These are phyloP conservation scores for Isabelozyma rhagii DNA, from an alignment of 805 yeast species.

Conservation along the genomic window DNA sequence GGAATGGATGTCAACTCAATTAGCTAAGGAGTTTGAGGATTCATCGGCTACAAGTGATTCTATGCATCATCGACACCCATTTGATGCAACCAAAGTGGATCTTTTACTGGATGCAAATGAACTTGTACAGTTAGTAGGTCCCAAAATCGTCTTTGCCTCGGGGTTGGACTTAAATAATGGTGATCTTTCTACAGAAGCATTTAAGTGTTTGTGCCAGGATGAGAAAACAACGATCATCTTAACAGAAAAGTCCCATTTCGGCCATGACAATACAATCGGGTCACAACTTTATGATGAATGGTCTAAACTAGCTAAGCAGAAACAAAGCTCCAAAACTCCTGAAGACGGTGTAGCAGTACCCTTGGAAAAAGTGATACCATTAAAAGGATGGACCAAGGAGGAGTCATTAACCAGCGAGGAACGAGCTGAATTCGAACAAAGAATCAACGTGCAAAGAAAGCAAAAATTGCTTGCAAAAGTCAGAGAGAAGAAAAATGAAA, in stretches of 20 bases:
- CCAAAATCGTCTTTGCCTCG: slow-evolving; percentile 78
- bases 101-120: slow-evolving; percentile 54
- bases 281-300: slow-evolving; percentile 52
- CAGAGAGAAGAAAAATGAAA: slow-evolving; percentile 37
- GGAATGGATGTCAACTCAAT: slow-evolving; percentile 93
- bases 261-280: slow-evolving; percentile 41
- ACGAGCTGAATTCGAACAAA: slow-evolving; percentile 44
- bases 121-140: slow-evolving; percentile 53
- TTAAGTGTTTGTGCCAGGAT: slow-evolving; percentile 55
- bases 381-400: slow-evolving; percentile 44
- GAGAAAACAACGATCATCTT: slow-evolving; percentile 69
- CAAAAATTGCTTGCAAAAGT: slow-evolving; percentile 39
- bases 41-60: slow-evolving; percentile 16
- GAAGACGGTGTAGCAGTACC: slow-evolving; percentile 66
- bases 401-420: slow-evolving; percentile 51
- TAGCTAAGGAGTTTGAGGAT: slow-evolving; percentile 80
- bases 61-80: slow-evolving; percentile 66
- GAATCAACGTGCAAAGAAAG: slow-evolving; percentile 45
- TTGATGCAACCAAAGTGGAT: slow-evolving; percentile 66
- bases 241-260: slow-evolving; percentile 59
- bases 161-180: slow-evolving; percentile 67
- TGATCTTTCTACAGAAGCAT: slow-evolving; percentile 50
- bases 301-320: slow-evolving; percentile 39
- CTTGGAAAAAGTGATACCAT: slow-evolving; percentile 39
- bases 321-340: slow-evolving; percentile 26